A percentile compares a stretch with the other conserved stretches of the same genome.
Evolutionary conservation across 148 eudicot species (phyloP).

Genomic region (Beta vulgaris): DNA sequence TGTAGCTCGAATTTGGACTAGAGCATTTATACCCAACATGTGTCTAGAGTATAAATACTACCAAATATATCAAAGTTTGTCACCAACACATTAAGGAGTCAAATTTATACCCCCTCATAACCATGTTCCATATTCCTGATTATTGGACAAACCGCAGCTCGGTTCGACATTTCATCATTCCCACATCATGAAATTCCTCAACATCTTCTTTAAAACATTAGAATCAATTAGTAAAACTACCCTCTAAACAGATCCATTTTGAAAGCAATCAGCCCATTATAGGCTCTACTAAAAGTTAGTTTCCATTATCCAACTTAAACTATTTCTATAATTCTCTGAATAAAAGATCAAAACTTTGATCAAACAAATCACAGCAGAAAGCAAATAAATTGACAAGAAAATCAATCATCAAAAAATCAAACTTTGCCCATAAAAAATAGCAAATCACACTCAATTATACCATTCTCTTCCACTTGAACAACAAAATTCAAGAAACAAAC

Average conservation of each 20-base stretch:
- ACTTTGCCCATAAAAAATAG: neutral
- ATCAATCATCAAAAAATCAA: neutral
- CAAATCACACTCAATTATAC: neutral
- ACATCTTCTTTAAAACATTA: neutral
- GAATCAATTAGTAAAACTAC: neutral
- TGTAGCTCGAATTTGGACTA: neutral
- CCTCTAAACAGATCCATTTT: neutral
- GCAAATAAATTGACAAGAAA: neutral
- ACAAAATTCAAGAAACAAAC: neutral
- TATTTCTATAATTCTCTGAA: neutral
- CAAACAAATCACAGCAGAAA: conserved; percentile 6
- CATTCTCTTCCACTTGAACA: neutral
- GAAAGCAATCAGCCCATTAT: neutral
- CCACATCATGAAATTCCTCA: neutral
- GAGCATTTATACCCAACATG: neutral
- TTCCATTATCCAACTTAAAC: neutral
- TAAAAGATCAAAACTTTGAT: conserved; percentile 16
- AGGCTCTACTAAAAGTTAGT: neutral
- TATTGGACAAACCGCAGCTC: neutral
- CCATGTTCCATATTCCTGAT: neutral
- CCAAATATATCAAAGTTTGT: neutral
- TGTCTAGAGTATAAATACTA: neutral
- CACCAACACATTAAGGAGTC: neutral
- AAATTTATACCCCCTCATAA: neutral
- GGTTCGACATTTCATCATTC: neutral